Base-by-base conservation (phyloP, 2,329 filamentous ascomycete species). In the Fusarium lyarnte region DNA sequence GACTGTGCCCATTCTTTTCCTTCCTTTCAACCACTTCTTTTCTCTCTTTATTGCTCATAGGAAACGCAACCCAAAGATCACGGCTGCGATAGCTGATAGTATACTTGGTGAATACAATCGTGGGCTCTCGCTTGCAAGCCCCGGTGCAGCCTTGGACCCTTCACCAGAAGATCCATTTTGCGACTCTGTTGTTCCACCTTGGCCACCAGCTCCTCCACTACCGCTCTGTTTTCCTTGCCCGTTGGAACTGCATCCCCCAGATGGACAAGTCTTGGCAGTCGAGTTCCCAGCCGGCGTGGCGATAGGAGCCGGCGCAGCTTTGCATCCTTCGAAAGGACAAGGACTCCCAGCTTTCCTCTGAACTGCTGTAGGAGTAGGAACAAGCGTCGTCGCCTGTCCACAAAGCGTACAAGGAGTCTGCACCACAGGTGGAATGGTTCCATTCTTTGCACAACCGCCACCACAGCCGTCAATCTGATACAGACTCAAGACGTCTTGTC, bases 61-160 rank as follows among this genome's bases (percentile, higher is more conserved):
- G 13, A 74, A 21, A 4, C 49, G n/a, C 14, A 74, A 1, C 2
- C 71, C 71, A 61, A 74, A 72, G 6, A 74, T 72, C 10, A 74
- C 58, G 29, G 71, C 67, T 2, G 43, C 67, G 4, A 72, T 63
- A 21, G 67, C 47, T 33, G 67, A 72, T 17, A 74, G 42, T 25
- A 74, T 57, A 39, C 63, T 45, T 12, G 67, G 27, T 2, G 63
- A 38, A 36, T 72, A 66, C 9, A 74, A 42, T 14, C 54, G 72
- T 2, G 67, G 59, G 11, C 63, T 66, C 10, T 72, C 71, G 31
- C 39, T 74, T 8, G 43, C 71, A 41, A 74, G 36, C 3, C 19
- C 4, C 3, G 71, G 71, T 16, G 52, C 67, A n/a, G 51, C 57
- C 3, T 61, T 51, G 3, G 57, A 54, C 7, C 57, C 54, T 29